These are phyloP conservation scores for Ustilago xerochloae DNA, from an alignment of 1,284 basidiomycete genomes.

Conservation along the genomic window DNA sequence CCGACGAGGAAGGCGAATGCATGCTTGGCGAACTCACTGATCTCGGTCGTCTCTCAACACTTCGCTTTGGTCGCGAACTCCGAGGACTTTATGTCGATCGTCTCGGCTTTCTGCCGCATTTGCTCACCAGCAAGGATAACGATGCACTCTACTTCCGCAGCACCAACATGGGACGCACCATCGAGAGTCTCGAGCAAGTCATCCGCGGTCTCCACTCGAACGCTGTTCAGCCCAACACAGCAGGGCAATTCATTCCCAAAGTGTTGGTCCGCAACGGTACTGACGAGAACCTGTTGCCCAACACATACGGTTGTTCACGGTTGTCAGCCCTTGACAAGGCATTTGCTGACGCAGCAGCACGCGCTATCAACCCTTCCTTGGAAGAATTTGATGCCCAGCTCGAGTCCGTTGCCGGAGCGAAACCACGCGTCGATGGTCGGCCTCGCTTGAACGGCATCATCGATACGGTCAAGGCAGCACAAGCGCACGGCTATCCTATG, in stretches of 20 bases:
- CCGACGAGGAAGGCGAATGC: slow-evolving; percentile 60
- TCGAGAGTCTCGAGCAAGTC: slow-evolving; percentile 80
- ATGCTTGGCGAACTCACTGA: slow-evolving; percentile 83
- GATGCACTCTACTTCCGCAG: slow-evolving; percentile 69
- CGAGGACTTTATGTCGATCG: slow-evolving; percentile 78
- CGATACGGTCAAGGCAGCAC: slow-evolving; percentile 75
- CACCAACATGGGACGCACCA: slow-evolving; percentile 81
- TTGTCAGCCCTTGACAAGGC: slow-evolving; percentile 67
- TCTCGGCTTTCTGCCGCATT: slow-evolving; percentile 70
- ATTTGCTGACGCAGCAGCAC: slow-evolving; percentile 69
- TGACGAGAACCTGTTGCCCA: slow-evolving; percentile 81
- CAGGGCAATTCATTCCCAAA: slow-evolving; percentile 43
- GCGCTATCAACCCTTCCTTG: slow-evolving; percentile 76
- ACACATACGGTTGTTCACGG: slow-evolving; percentile 76
- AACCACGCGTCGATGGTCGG: slow-evolving; percentile 79
- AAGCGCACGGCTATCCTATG: slow-evolving; percentile 75
- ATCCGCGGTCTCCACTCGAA: slow-evolving; percentile 72
- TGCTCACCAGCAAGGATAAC: slow-evolving; percentile 39
- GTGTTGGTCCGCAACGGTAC: slow-evolving; percentile 68
- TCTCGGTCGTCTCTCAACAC: slow-evolving; percentile 78
- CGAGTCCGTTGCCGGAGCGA: slow-evolving; percentile 78
- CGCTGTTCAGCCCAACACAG: slow-evolving; percentile 16
- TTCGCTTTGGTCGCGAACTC: slow-evolving; percentile 75
- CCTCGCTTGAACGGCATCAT: slow-evolving; percentile 82
- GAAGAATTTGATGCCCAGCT: slow-evolving; percentile 76